Evolutionary conservation across 306 rosid genomes (phyloP).

Genomic region (Dryas alaskensis): DNA sequence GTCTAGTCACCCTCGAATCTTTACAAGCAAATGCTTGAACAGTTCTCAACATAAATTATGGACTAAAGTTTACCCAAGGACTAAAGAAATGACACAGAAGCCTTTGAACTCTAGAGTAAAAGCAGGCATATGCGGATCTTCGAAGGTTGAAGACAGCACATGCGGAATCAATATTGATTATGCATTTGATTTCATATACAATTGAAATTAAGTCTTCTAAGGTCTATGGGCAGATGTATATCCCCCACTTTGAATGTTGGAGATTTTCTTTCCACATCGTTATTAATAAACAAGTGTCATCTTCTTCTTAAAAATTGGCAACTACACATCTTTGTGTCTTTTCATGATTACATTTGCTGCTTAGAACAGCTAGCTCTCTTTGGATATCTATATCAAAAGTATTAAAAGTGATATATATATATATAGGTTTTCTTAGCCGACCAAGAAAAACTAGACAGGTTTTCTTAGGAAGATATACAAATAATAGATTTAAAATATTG

Average conservation of each 20-base stretch:
- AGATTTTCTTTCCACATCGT: conserved; percentile 13
- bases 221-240: neutral
- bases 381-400: too few species aligned
- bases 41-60: neutral
- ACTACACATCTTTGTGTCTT: neutral
- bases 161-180: neutral
- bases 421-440: too few species aligned
- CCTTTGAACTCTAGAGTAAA: neutral
- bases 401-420: too few species aligned
- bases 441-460: too few species aligned
- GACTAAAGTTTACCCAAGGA: neutral
- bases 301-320: neutral
- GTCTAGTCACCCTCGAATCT: conserved; percentile 10
- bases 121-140: neutral
- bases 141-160: neutral
- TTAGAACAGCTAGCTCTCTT: too few species aligned
- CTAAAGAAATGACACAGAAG: neutral
- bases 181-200: neutral
- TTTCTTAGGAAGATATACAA: neutral
- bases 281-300: neutral
- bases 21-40: neutral
- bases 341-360: neutral
- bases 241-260: conserved; percentile 22
- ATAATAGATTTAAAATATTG: neutral
- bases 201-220: neutral